Base-by-base conservation (phyloP, 352 stramenopile genomes). In the Pythium diclinum region DNA sequence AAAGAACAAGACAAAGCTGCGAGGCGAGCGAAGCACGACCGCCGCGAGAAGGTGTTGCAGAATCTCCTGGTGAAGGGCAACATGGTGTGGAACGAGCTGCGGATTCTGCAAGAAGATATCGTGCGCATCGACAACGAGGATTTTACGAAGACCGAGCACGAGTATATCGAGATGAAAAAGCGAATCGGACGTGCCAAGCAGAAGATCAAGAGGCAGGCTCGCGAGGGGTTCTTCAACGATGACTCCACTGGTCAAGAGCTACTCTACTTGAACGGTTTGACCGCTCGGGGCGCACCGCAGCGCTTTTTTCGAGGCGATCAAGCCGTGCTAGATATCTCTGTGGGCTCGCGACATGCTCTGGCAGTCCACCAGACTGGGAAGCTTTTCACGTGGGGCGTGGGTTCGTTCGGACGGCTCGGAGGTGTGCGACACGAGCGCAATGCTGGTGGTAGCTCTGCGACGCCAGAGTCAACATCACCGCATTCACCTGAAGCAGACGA, bases 361-460 rank as follows among this genome's bases (percentile, higher is more conserved):
- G 85, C 83, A 0, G 73, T 94, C 21, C 78, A 86, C 46, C 75
- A 85, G 17, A 82, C 81, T 0, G 85, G 85, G 1, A 83, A 85
- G 61, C 54, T 94, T 19, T 79, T 82, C 30, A 76, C 79, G 0
- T 94, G 85, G 85, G 85, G 85, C 14, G 83, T 90, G 19, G 85
- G 85, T 0, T 82, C 81, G 0, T 94, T 88, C 32, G 83, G 83
- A 3, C 74, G 81, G 0, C 77, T 92, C 3, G 85, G 83, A 21
- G 63, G 68, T 13, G 63, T 65, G 3, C 59, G 57, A 17, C 16
- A 56, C 25, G 56, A 72, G 5, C 34, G n/a, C 13, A 21, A 38
- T 49, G 23, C 16, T 0, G 34, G 2, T 40, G 33, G n/a, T 1
- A 53, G 6, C 1, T 21, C 40, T 23, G 5, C 5, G 17, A 23